A percentile compares a stretch with the other conserved stretches of the same genome.
Conservation (phyloP, 2,329 filamentous ascomycete species). For the Tolypocladium tundrense region DNA sequence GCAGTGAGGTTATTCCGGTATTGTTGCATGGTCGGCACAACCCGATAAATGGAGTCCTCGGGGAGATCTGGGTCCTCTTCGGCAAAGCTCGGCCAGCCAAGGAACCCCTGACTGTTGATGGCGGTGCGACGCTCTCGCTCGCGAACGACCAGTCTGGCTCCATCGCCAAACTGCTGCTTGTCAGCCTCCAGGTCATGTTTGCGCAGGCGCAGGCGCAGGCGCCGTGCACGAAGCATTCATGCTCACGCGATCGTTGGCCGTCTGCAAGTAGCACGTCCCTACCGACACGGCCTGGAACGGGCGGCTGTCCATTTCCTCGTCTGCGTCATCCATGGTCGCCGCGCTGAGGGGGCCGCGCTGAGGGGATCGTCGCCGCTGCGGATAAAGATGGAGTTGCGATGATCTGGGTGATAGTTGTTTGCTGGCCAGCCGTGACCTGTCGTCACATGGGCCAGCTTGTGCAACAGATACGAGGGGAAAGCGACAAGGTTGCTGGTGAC, state of each 20-base stretch:
- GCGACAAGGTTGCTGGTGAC: background rate
- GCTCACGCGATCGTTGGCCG: conserved; percentile 25
- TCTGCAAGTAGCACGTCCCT: conserved; percentile 26
- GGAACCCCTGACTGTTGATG: conserved; percentile 11
- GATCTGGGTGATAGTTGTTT: background rate
- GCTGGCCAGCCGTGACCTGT: background rate
- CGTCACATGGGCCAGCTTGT: background rate
- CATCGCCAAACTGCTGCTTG: conserved; percentile 23
- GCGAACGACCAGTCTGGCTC: conserved; percentile 20
- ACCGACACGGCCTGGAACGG: conserved; percentile 17
- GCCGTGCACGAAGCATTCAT: background rate
- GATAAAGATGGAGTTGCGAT: background rate
- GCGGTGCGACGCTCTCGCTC: conserved; percentile 19
- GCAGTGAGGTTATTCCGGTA: conserved; percentile 47
- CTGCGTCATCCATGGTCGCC: conserved; percentile 7
- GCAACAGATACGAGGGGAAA: background rate
- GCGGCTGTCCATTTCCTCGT: background rate
- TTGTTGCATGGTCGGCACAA: conserved; percentile 22
- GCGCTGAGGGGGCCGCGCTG: background rate
- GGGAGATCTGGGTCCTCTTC: conserved; percentile 11
- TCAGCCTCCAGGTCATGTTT: background rate
- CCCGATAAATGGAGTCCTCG: conserved; percentile 15
- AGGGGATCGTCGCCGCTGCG: conserved; percentile 3
- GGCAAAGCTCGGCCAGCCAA: conserved; percentile 16
- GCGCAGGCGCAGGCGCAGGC: background rate